phyloP scores from a whole-genome alignment of 2,329 filamentous ascomycete species.

The Monilinia vaccinii-corymbosi region DNA sequence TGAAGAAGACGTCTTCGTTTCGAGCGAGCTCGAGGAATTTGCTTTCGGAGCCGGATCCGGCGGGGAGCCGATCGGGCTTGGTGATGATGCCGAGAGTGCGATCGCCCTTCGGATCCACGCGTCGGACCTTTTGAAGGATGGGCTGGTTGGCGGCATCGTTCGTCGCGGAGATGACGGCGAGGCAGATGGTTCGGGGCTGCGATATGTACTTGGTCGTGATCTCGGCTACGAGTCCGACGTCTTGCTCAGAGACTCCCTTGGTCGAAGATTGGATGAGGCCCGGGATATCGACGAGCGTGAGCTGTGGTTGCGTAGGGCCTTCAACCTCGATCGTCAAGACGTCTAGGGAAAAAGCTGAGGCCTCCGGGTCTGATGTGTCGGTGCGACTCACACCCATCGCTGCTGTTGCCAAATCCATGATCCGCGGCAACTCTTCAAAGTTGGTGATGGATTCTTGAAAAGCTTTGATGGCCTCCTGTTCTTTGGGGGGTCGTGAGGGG shows the following conservation, averaged over 20 bases:
- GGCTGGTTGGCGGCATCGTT: slow-evolving; percentile 4
- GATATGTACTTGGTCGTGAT: neutral
- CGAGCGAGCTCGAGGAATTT: slow-evolving; percentile 34
- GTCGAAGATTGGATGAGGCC: neutral
- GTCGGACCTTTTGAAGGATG: neutral
- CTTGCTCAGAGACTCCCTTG: neutral
- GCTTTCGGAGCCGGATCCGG: slow-evolving; percentile 32
- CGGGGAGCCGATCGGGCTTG: slow-evolving; percentile 42
- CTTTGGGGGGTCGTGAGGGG: neutral
- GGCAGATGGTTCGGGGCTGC: neutral
- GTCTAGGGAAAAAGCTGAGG: neutral
- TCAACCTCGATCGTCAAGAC: neutral
- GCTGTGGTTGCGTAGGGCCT: neutral
- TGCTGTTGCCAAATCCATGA: neutral
- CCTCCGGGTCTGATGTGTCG: neutral
- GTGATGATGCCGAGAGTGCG: slow-evolving; percentile 35
- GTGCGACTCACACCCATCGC: neutral
- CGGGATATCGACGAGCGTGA: neutral
- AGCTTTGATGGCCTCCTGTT: neutral
- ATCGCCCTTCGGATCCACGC: neutral
- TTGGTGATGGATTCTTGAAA: neutral
- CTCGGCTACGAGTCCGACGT: neutral
- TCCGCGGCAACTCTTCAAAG: neutral
- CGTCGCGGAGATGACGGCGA: neutral
- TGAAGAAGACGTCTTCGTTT: slow-evolving; percentile 38